Evolutionary conservation across 1,284 basidiomycete species (phyloP).

Genomic region (Kwoniella shivajii): DNA sequence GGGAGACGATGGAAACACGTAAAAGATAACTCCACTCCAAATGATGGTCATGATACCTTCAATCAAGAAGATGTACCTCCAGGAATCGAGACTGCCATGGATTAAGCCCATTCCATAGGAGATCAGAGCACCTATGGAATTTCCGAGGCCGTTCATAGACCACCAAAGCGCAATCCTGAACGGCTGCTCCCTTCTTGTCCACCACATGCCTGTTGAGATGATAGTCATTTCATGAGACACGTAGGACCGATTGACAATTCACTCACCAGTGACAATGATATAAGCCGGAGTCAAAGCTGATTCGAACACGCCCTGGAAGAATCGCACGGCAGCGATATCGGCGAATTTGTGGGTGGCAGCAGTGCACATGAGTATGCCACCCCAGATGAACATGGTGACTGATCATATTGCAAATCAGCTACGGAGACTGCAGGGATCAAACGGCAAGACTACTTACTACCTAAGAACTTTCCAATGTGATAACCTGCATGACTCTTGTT

Average conservation of each 20-base stretch:
- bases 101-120: conserved; percentile 44
- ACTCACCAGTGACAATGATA: conserved; percentile 57
- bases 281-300: conserved; percentile 49
- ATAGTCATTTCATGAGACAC: neutral
- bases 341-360: conserved; percentile 24
- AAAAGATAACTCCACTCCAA: conserved; percentile 3
- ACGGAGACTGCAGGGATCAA: neutral
- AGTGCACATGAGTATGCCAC: conserved; percentile 9
- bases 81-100: conserved; percentile 31
- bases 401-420: neutral
- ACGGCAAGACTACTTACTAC: neutral
- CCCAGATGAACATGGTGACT: conserved; percentile 14
- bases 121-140: conserved; percentile 35
- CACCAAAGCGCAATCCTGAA: conserved; percentile 39
- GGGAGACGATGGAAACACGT: conserved; percentile 7
- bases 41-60: conserved; percentile 21
- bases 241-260: too few species aligned
- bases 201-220: conserved; percentile 29
- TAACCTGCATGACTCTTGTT: neutral
- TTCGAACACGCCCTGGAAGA: conserved; percentile 26
- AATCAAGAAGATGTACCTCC: conserved; percentile 47
- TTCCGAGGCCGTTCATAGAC: conserved; percentile 29
- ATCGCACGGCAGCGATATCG: conserved; percentile 13
- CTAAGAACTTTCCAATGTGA: conserved; percentile 8
- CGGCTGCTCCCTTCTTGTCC: conserved; percentile 39